phyloP scores from a whole-genome alignment of 805 yeast genomes.

The Pichia manshurica region DNA sequence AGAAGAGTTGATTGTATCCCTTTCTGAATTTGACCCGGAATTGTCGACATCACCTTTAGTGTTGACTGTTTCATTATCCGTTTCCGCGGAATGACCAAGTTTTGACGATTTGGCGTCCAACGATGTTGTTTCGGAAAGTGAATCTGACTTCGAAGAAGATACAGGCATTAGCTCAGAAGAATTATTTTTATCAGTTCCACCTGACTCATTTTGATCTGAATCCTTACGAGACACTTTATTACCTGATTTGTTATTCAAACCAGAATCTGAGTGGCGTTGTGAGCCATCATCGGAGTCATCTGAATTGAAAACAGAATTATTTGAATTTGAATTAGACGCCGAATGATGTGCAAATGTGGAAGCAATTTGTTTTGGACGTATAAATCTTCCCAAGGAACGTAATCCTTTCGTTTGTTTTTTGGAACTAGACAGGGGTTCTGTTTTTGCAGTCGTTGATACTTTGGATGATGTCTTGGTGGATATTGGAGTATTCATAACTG shows the following conservation, averaged over 20 bases:
- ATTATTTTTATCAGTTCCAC: too few relatives aligned
- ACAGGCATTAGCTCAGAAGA: too few relatives aligned
- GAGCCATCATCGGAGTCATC: conserved; percentile 1
- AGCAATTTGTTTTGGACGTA: conserved; percentile 8
- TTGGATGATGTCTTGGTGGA: neutral
- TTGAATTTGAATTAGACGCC: neutral
- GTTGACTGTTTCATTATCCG: too few relatives aligned
- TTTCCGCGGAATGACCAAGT: neutral
- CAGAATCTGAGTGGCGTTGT: neutral
- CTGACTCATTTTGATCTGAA: too few relatives aligned
- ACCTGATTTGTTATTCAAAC: neutral
- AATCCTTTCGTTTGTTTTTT: conserved; percentile 6
- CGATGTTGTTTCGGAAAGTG: neutral
- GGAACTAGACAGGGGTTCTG: neutral
- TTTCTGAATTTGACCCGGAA: conserved; percentile 6
- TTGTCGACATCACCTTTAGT: too few relatives aligned
- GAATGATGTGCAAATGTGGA: conserved; percentile 10
- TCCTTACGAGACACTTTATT: too few relatives aligned
- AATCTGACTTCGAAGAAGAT: too few relatives aligned
- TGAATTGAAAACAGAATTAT: neutral
- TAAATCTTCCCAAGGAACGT: conserved; percentile 8
- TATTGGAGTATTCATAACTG: neutral
- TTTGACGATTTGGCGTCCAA: neutral
- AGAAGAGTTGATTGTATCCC: conserved; percentile 7
- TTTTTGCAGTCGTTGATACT: neutral